Conservation (phyloP, 2,329 filamentous ascomycete genomes). For the Mollisia scopiformis region DNA sequence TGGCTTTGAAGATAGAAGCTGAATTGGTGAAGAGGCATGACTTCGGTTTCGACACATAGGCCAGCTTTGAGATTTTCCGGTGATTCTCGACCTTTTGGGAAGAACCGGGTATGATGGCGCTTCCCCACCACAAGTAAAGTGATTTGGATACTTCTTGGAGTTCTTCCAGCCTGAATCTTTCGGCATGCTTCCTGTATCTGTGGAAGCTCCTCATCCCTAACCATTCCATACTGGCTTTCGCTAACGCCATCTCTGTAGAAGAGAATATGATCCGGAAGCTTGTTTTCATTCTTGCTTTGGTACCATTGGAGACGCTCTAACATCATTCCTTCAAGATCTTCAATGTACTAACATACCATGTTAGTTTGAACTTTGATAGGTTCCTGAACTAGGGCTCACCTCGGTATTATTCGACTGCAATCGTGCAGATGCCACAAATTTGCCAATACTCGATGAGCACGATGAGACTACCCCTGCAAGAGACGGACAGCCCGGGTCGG, state of each 20-base stretch:
- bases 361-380: not conserved
- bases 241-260: conserved; percentile 42
- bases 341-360: conserved; percentile 42
- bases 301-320: conserved; percentile 11
- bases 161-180: not conserved
- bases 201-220: conserved; percentile 34
- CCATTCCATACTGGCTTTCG: conserved; percentile 36
- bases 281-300: conserved; percentile 45
- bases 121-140: conserved; percentile 43
- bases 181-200: conserved; percentile 26
- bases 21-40: not conserved
- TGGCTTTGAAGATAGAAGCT: conserved; percentile 20
- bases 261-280: conserved; percentile 26
- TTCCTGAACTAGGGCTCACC: not conserved
- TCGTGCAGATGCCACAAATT: conserved; percentile 12
- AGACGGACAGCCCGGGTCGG: conserved; percentile 10
- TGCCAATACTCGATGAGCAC: not conserved
- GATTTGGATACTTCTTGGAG: conserved; percentile 17
- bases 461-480: conserved; percentile 11
- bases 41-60: conserved; percentile 16
- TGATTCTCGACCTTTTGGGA: conserved; percentile 11
- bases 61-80: not conserved
- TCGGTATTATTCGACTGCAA: conserved; percentile 8
- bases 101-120: conserved; percentile 46
- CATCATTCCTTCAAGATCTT: conserved; percentile 16